Evolutionary conservation across 495 filamentous ascomycete species (phyloP).

Genomic region (Aspergillus heteromorphus): DNA sequence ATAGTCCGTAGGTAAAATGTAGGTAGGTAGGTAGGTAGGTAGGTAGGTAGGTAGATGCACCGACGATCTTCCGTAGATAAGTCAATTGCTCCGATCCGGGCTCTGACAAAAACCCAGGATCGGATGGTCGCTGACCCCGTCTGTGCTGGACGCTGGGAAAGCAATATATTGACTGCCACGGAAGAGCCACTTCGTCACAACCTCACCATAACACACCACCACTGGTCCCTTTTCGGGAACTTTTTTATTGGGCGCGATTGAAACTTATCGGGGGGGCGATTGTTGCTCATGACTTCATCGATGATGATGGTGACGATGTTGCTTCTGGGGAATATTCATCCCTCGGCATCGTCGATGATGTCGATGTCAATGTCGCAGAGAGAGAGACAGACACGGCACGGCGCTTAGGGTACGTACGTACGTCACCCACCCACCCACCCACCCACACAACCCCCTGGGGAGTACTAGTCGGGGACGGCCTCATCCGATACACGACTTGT

Average conservation of each 20-base stretch:
- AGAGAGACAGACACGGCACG: neutral
- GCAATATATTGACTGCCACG: neutral
- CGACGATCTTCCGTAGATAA: constrained; percentile 9
- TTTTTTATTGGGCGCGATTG: neutral
- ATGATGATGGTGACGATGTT: too few species aligned
- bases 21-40: too few species aligned
- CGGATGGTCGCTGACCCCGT: neutral
- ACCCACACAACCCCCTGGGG: too few species aligned
- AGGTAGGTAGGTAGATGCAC: neutral
- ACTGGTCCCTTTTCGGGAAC: neutral
- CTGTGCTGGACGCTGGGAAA: neutral
- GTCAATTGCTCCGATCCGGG: constrained; percentile 2
- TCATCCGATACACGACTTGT: neutral
- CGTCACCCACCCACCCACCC: neutral
- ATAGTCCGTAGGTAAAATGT: too few species aligned
- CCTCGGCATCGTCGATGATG: neutral
- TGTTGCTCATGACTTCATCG: neutral
- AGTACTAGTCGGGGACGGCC: too few species aligned
- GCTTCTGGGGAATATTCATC: too few species aligned
- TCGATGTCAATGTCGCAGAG: neutral
- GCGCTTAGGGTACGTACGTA: neutral
- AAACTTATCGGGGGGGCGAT: neutral
- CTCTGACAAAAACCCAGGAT: neutral
- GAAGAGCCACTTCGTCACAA: too few species aligned
- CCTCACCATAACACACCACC: neutral